These are phyloP conservation scores for Dictyostelium firmibasis DNA, from an alignment of 78 protist species.

Conservation along the genomic window DNA sequence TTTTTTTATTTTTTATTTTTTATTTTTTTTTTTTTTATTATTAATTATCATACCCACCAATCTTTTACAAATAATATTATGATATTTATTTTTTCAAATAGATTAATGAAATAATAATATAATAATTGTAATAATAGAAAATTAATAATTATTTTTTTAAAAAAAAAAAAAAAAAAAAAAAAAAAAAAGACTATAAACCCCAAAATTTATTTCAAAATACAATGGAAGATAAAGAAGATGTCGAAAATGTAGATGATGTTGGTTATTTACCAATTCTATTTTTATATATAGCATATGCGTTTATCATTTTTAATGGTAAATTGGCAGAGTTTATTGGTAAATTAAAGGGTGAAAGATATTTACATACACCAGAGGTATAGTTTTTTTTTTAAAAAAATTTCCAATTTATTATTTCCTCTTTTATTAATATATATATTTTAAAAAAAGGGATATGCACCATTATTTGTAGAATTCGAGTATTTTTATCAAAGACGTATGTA, in stretches of 20 bases:
- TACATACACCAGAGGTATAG: conserved; percentile 47
- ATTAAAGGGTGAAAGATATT: conserved; percentile 44
- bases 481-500: conserved; percentile 94
- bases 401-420: neutral
- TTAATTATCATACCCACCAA: neutral
- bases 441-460: conserved; percentile 91
- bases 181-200: too few relatives aligned
- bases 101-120: neutral
- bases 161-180: too few relatives aligned
- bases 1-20: too few relatives aligned
- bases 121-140: neutral
- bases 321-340: conserved; percentile 28
- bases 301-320: conserved; percentile 50
- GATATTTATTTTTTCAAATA: neutral
- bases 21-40: too few relatives aligned
- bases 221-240: conserved; percentile 27
- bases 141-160: too few relatives aligned
- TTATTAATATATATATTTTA: neutral
- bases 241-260: neutral
- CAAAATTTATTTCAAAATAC: neutral
- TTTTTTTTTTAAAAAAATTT: neutral
- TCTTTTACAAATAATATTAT: neutral
- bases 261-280: conserved; percentile 5
- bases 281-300: conserved; percentile 35
- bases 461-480: conserved; percentile 90